Percentiles rank a stretch among this genome's conserved stretches.
These are phyloP conservation scores for Cryomyces antarcticus DNA, from an alignment of 495 filamentous ascomycete species.

Conservation along the genomic window DNA sequence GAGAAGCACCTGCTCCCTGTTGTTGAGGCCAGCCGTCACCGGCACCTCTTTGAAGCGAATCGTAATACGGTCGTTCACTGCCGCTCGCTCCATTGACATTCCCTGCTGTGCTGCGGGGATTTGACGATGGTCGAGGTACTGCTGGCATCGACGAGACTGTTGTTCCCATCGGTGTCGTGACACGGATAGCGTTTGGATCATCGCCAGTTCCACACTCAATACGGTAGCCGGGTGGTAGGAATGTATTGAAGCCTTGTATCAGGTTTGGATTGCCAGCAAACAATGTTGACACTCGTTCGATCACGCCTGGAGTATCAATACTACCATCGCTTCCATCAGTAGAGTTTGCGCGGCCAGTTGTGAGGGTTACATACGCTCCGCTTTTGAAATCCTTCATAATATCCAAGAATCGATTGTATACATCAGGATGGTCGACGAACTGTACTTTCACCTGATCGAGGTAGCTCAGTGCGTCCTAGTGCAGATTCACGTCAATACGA, in stretches of 20 bases:
- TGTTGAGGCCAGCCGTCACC: slow-evolving; percentile 6
- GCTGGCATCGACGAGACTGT: slow-evolving; percentile 36
- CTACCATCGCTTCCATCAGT: slow-evolving; percentile 19
- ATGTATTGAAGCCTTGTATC: slow-evolving; percentile 98
- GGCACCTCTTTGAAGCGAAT: slow-evolving; percentile 2
- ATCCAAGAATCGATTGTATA: slow-evolving; percentile 93
- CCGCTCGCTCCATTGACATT: slow-evolving; percentile 6
- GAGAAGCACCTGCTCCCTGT: slow-evolving; percentile 3
- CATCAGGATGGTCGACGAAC: slow-evolving; percentile 89
- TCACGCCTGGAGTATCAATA: slow-evolving; percentile 95
- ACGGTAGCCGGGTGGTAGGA: slow-evolving; percentile 87
- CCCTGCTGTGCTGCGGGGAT: slow-evolving; percentile 17
- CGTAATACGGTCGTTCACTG: slow-evolving; percentile 10
- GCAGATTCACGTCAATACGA: slow-evolving; percentile 1
- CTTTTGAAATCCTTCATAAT: slow-evolving; percentile 99
- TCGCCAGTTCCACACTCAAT: slow-evolving; percentile 89
- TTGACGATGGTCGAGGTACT: slow-evolving; percentile 27
- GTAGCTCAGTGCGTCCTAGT: slow-evolving; percentile 85
- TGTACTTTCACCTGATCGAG: slow-evolving; percentile 97
- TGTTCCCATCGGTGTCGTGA: slow-evolving; percentile 87
- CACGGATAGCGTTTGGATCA: slow-evolving; percentile 85
- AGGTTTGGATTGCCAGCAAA: slow-evolving; percentile 93
- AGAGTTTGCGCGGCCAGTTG: neutral
- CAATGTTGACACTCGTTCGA: slow-evolving; percentile 87
- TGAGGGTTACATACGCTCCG: slow-evolving; percentile 47